Evolutionary conservation across 345 rosid genomes (phyloP), one percentile per base, ranked within the genome.

Genomic region (Pugionium cornutum): DNA sequence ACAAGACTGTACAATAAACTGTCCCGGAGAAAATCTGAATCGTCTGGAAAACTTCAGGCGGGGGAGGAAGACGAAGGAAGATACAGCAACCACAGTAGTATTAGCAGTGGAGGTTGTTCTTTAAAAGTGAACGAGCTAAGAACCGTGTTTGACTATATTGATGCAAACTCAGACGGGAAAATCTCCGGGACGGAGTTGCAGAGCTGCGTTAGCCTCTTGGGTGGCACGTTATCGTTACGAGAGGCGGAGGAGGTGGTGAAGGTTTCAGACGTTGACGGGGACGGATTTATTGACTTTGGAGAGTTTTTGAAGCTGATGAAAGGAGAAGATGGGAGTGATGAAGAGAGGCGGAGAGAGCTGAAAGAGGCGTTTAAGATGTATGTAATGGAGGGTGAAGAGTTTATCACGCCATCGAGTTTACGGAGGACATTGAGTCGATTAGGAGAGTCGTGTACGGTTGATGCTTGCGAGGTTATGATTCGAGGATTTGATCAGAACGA

Each of bases 391-490:
- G 89, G 83, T 10, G 77, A 76, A 31, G 86, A 83, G 11, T 74
- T 64, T 75, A 86, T 86, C 1, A 82, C 88, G 36, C 80, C 89
- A 1, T 64, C 67, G 18, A 84, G 96, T 72, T 74, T 88, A 36
- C 49, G 64, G 70, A 70, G 77, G 75, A 86, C 82, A 79, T 71
- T 88, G 52, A 64, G 74, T 39, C 74, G 84, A 35, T 73, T 86
- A 6, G 89, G 96, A 0, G 80, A 86, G 77, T 64, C 73, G 32
- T 72, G 68, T 55, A 78, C 86, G 5, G 48, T 78, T 26, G 77
- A 81, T 4, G 83, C 83, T 5, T 86, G 96, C 48, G 74, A 75
- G 69, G 74, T 73, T 29, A 88, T 88, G 88, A 86, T 88, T 52
- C 50, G 76, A 18, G 61, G 75, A 31, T 88, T 84, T 64, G 91